Evolutionary conservation across 495 filamentous ascomycete genomes (phyloP).

Genomic region (Annulohypoxylon bovei): DNA sequence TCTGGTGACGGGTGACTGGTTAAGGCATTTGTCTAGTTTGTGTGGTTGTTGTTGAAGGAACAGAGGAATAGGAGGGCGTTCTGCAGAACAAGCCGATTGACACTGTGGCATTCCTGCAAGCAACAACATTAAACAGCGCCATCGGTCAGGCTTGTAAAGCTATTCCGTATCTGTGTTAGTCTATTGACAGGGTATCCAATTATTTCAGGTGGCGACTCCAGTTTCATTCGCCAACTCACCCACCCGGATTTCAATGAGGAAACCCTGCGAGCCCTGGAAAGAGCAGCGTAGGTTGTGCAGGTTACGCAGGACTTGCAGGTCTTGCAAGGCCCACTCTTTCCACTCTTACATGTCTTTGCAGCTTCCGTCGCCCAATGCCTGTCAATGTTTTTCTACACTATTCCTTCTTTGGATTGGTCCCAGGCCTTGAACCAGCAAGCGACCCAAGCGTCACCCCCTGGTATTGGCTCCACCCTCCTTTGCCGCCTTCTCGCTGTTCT

Average conservation of each 20-base stretch:
- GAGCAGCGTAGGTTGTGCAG: neutral
- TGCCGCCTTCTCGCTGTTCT: conserved; percentile 37
- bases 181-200: conserved; percentile 21
- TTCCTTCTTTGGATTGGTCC: conserved; percentile 15
- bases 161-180: conserved; percentile 19
- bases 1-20: conserved; percentile 39
- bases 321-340: conserved; percentile 5
- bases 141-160: conserved; percentile 18
- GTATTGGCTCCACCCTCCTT: conserved; percentile 39
- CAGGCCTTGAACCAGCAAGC: conserved; percentile 32
- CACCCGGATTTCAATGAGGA: conserved; percentile 13
- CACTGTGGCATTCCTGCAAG: conserved; percentile 42
- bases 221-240: conserved; percentile 30
- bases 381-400: conserved; percentile 38
- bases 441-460: conserved; percentile 37
- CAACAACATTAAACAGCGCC: conserved; percentile 37
- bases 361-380: conserved; percentile 32
- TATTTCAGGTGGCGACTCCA: conserved; percentile 37
- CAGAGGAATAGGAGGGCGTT: conserved; percentile 7
- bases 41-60: conserved; percentile 9
- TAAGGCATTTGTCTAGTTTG: neutral
- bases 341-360: conserved; percentile 35
- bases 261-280: conserved; percentile 21
- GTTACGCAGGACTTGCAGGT: conserved; percentile 17
- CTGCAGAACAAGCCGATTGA: conserved; percentile 41